These are phyloP conservation scores for Lachancea thermotolerans DNA, from an alignment of 805 yeast genomes.

Conservation along the genomic window DNA sequence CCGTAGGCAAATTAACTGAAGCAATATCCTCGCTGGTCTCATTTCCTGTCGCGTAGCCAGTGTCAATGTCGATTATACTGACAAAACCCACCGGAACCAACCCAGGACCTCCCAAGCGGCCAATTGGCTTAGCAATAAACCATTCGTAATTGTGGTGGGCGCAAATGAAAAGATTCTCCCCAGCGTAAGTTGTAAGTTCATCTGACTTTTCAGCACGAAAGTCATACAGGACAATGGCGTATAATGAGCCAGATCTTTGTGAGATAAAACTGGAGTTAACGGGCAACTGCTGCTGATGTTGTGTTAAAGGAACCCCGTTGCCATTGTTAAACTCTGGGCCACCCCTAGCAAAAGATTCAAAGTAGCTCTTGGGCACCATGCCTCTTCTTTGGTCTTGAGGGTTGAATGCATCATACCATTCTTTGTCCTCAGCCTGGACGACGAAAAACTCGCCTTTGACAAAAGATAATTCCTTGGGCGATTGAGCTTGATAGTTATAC, in stretches of 20 bases:
- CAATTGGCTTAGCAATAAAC: constrained; percentile 96
- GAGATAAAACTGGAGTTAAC: background rate
- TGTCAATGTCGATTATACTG: constrained; percentile 70
- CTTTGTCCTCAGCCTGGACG: constrained; percentile 57
- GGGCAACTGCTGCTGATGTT: background rate
- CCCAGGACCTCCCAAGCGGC: constrained; percentile 95
- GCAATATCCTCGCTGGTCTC: constrained; percentile 52
- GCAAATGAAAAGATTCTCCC: constrained; percentile 86
- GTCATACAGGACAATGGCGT: constrained; percentile 81
- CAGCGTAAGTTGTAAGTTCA: constrained; percentile 76
- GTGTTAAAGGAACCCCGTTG: constrained; percentile 5
- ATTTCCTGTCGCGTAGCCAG: constrained; percentile 52
- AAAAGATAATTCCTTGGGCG: constrained; percentile 75
- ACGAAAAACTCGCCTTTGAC: constrained; percentile 83
- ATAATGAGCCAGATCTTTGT: constrained; percentile 42
- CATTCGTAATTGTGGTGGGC: constrained; percentile 96
- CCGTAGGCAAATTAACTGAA: constrained; percentile 74
- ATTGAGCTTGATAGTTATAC: constrained; percentile 69
- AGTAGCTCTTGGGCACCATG: constrained; percentile 78
- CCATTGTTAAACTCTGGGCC: constrained; percentile 12
- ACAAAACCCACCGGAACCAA: constrained; percentile 89
- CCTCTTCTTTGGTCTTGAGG: constrained; percentile 76
- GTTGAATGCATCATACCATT: constrained; percentile 85
- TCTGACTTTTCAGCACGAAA: constrained; percentile 73
- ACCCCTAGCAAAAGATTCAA: constrained; percentile 67